phyloP scores from a whole-genome alignment of 352 stramenopile species.

The Phytophthora colocasiae region DNA sequence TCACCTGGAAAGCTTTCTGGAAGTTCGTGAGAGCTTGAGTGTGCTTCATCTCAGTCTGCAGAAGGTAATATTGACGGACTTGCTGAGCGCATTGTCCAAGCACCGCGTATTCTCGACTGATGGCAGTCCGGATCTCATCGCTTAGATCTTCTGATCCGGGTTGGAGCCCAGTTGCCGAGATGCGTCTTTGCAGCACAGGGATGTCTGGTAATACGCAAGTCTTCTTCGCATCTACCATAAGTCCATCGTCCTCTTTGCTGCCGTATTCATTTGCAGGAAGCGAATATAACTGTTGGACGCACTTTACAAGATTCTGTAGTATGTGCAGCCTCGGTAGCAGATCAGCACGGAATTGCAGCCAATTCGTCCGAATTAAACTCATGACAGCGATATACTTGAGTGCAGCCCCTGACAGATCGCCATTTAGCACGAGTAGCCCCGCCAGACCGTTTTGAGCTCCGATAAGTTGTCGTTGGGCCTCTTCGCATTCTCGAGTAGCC shows the following conservation, averaged over 20 bases:
- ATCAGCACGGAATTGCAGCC: slow-evolving; percentile 68
- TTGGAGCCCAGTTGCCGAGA: slow-evolving; percentile 28
- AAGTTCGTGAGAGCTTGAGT: slow-evolving; percentile 30
- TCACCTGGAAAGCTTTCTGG: slow-evolving; percentile 3
- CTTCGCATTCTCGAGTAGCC: slow-evolving; percentile 80
- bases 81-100: slow-evolving; percentile 39
- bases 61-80: slow-evolving; percentile 56
- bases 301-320: slow-evolving; percentile 64
- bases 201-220: slow-evolving; percentile 57
- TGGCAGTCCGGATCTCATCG: slow-evolving; percentile 12
- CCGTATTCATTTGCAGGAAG: slow-evolving; percentile 6
- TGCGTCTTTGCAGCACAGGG: slow-evolving; percentile 32
- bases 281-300: slow-evolving; percentile 26
- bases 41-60: slow-evolving; percentile 53
- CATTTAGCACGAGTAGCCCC: slow-evolving; percentile 46
- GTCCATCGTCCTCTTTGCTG: too few species aligned
- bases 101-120: slow-evolving; percentile 45
- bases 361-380: slow-evolving; percentile 58
- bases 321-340: slow-evolving; percentile 75
- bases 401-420: slow-evolving; percentile 44
- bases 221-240: slow-evolving; percentile 42
- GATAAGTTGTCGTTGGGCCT: slow-evolving; percentile 80
- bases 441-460: slow-evolving; percentile 80
- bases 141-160: slow-evolving; percentile 3
- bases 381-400: slow-evolving; percentile 64